phyloP scores from a whole-genome alignment of 2,329 filamentous ascomycete species.

The Lasiodiplodia hormozganensis region DNA sequence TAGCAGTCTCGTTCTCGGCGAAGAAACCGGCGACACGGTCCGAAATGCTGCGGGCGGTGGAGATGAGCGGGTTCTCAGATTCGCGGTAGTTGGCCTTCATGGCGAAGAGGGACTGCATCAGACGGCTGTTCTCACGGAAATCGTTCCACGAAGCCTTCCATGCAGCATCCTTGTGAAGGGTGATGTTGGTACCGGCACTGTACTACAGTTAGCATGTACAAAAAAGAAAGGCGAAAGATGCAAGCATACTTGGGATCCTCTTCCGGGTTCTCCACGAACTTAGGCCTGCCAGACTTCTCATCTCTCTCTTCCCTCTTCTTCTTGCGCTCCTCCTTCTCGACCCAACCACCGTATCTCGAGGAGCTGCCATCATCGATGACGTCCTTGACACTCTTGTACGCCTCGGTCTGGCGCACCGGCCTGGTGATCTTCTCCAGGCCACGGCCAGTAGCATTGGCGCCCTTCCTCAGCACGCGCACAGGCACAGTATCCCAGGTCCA shows the following conservation, averaged over 20 bases:
- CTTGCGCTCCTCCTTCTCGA: conserved; percentile 92
- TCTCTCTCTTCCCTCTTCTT: conserved; percentile 78
- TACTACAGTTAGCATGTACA: conserved; percentile 40
- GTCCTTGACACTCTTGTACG: conserved; percentile 90
- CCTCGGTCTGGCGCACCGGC: conserved; percentile 91
- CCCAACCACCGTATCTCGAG: conserved; percentile 93
- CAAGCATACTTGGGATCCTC: conserved; percentile 66
- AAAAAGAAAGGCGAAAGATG: neutral
- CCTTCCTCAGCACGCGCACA: conserved; percentile 88
- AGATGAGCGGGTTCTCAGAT: conserved; percentile 95
- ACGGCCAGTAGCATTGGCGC: conserved; percentile 83
- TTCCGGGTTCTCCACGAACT: conserved; percentile 45
- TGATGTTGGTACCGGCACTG: conserved; percentile 93
- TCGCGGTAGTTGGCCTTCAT: conserved; percentile 91
- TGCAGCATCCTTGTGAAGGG: conserved; percentile 92
- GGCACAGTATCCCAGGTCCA: conserved; percentile 98
- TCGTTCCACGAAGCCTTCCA: conserved; percentile 99
- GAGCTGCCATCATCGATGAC: conserved; percentile 97
- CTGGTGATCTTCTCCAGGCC: conserved; percentile 94
- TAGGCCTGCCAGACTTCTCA: conserved; percentile 49
- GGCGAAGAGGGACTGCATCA: conserved; percentile 87
- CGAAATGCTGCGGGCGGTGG: conserved; percentile 90
- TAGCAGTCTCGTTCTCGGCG: conserved; percentile 96
- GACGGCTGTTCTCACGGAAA: conserved; percentile 86
- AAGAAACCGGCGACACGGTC: conserved; percentile 95